A percentile compares a stretch with the other conserved stretches of the same genome.
These are phyloP conservation scores for Fusarium chaquense DNA, from an alignment of 2,329 filamentous ascomycete genomes.

Conservation along the genomic window DNA sequence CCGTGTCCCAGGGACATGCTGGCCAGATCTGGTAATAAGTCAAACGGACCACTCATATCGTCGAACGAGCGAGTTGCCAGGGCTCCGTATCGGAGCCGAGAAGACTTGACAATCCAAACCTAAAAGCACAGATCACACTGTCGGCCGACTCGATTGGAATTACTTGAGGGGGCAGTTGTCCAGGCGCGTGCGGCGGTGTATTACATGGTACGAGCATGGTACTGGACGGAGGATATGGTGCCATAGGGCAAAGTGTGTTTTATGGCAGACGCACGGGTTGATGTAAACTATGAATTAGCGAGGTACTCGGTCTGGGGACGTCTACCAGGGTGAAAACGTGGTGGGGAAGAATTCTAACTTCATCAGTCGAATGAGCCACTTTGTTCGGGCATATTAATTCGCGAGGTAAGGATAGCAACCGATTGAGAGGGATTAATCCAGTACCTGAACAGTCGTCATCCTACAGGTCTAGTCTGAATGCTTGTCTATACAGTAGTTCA, in stretches of 20 bases:
- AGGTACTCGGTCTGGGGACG: slow-evolving; percentile 35
- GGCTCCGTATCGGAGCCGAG: slow-evolving; percentile 41
- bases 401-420: slow-evolving; percentile 14
- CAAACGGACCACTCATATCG: neutral
- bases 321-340: slow-evolving; percentile 31
- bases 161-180: slow-evolving; percentile 7
- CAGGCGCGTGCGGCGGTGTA: slow-evolving; percentile 34
- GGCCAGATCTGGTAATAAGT: slow-evolving; percentile 7
- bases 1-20: slow-evolving; percentile 11
- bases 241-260: slow-evolving; percentile 7
- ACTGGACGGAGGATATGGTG: slow-evolving; percentile 29
- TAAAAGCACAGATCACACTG: slow-evolving; percentile 33
- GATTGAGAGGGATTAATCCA: neutral
- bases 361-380: slow-evolving; percentile 21
- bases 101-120: slow-evolving; percentile 26
- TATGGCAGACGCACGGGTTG: neutral
- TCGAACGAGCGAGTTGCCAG: slow-evolving; percentile 10
- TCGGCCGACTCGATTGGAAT: slow-evolving; percentile 43
- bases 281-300: slow-evolving; percentile 7
- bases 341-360: slow-evolving; percentile 37
- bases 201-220: slow-evolving; percentile 33
- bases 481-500: neutral
- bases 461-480: slow-evolving; percentile 1
- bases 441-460: neutral
- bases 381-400: slow-evolving; percentile 12